Base-by-base conservation (phyloP, 2,329 filamentous ascomycete species). In the Fusarium buxicola region DNA sequence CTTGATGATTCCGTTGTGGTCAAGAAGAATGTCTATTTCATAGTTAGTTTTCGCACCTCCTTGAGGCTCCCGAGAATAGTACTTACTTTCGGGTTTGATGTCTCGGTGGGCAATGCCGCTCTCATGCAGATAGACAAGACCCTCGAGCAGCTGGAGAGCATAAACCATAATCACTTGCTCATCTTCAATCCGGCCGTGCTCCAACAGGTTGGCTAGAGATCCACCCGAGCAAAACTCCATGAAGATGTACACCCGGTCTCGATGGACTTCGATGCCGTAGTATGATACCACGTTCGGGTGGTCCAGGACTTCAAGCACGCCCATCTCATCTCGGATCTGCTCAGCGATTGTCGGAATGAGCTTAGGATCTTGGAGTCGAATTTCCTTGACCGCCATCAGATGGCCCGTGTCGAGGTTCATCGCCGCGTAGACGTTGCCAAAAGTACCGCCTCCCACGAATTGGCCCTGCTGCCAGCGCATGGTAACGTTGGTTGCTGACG, bases 231-330 rank as follows among this genome's bases (percentile, higher is more conserved):
- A 99, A 77, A 96, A 98, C 77, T 99, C 95, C 95, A 99, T 99
- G 75, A 99, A 99, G 68, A 99, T 97, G 77, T 98, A 99, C n/a
- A 99, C 95, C 74, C 97, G 95, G 82, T 99, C 95, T 63, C 95
- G 88, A 77, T 99, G 95, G 3, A 97, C 95, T 76, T 99, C 95
- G 72, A 99, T 98, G 56, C 95, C 95, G 73, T 95, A 95, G 78
- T 99, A 99, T 9, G 93, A 94, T 18, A 99, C 96, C 60, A 99
- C 92, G 74, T 99, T 99, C 18, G 95, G 95, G 74, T 99, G 95
- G 72, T 99, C 94, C 40, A 99, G 84, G 1, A 97, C 91, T 77
- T 98, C 94, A 44, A 99, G 81, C 6, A 99, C 94, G 47, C 91
- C 90, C 94, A 99, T 98, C 76, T 99, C 95, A 72, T 99, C 95